phyloP scores from a whole-genome alignment of 2,329 filamentous ascomycete species.

The Xylariales sp. region DNA sequence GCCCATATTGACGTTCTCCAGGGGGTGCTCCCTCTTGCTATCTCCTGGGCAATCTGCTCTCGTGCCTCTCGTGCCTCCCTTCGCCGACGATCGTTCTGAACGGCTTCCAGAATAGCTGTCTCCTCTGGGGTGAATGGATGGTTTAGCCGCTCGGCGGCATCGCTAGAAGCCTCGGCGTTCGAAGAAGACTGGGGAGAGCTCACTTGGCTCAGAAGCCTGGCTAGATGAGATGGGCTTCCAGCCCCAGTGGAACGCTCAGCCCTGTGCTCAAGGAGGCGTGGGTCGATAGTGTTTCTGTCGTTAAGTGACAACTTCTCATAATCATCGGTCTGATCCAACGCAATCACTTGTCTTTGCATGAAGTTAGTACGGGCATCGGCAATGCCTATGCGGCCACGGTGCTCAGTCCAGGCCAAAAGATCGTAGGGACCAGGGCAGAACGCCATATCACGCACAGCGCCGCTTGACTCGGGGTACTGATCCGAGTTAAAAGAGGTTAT shows the following conservation, averaged over 20 bases:
- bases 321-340: conserved; percentile 54
- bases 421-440: conserved; percentile 91
- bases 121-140: conserved; percentile 50
- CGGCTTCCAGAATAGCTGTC: conserved; percentile 50
- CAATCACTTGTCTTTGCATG: conserved; percentile 62
- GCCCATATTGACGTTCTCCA: conserved; percentile 24
- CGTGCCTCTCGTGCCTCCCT: conserved; percentile 36
- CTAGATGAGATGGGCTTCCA: conserved; percentile 19
- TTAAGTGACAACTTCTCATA: conserved; percentile 54
- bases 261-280: conserved; percentile 44
- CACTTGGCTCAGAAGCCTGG: conserved; percentile 28
- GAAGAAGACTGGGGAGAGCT: conserved; percentile 18
- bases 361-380: conserved; percentile 68
- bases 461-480: conserved; percentile 62
- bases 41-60: conserved; percentile 20
- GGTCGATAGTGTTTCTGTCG: conserved; percentile 51
- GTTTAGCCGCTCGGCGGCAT: conserved; percentile 39
- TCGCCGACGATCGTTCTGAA: conserved; percentile 48
- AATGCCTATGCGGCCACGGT: conserved; percentile 70
- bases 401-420: conserved; percentile 89
- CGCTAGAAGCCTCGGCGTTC: conserved; percentile 24
- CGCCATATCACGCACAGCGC: conserved; percentile 84
- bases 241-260: conserved; percentile 31
- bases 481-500: conserved; percentile 76
- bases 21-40: conserved; percentile 13